Evolutionary conservation across 108 stramenopile genomes (phyloP), one percentile per base, ranked within the genome.

Genomic region (Aurantiochytrium sp.): DNA sequence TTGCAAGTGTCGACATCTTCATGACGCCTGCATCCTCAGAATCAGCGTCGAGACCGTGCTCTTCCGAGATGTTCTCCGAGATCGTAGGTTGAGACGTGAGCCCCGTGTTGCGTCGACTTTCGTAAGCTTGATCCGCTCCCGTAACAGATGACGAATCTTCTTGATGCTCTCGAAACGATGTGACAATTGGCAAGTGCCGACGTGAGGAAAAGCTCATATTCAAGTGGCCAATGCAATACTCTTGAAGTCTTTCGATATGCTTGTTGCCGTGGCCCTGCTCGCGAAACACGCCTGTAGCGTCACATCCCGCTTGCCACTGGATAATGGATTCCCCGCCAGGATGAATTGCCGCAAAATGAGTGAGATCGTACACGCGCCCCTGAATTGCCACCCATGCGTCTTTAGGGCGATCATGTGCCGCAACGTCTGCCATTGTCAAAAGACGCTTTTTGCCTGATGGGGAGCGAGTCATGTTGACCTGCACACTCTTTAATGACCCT

Each of bases 311-410:
- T 12, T 97, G 94, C 90, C 98, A 97, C 72, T 97, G 91, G 92
- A 99, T 92, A 23, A 98, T 97, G 92, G 97, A 97, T 42, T 96
- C 95, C 57, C 98, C 98, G 83, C 98, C 98, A 16, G 98, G 93
- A 90, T 99, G 98, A 87, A 97, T 97, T 83, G 98, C 97, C 89
- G 98, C 93, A 92, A 98, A 99, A 53, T 95, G 95, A 12, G 97
- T 93, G 10, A 99, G 96, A 90, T 99, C 97, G 92, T 98, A 99
- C 35, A 99, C 98, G 93, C 97, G 96, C 14, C 76, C 76, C 16
- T 83, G 45, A 23, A 83, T 53, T 6, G 49, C 51, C 6, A 83
- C 45, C 76, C 76, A 83, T 8, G 64, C 64, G 25, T 69, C 64
- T 16, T 23, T 42, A 0, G 8, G 21, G 25, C 64, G 64, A 23